phyloP scores from a whole-genome alignment of 495 filamentous ascomycete species.

The Pyrenula aspistea region DNA sequence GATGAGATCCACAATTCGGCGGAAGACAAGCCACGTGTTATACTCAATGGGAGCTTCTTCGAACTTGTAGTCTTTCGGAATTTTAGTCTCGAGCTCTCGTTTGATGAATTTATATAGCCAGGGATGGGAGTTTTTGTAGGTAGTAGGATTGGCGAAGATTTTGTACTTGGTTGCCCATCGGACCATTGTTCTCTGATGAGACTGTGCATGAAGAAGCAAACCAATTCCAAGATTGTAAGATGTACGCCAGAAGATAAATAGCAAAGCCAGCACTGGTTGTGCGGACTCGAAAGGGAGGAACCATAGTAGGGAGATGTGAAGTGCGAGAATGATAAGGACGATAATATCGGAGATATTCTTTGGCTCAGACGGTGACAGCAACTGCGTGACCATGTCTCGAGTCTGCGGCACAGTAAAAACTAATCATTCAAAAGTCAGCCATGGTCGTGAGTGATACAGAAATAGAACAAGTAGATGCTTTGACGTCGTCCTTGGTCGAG shows the following conservation, averaged over 20 bases:
- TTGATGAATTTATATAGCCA: slow-evolving; percentile 73
- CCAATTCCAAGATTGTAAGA: slow-evolving; percentile 93
- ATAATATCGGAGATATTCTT: slow-evolving; percentile 82
- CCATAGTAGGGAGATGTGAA: slow-evolving; percentile 62
- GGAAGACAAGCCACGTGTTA: slow-evolving; percentile 96
- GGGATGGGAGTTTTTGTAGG: slow-evolving; percentile 69
- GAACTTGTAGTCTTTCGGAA: slow-evolving; percentile 86
- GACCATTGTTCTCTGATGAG: slow-evolving; percentile 72
- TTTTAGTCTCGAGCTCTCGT: slow-evolving; percentile 83
- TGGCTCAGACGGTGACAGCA: slow-evolving; percentile 86
- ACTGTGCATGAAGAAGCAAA: slow-evolving; percentile 78
- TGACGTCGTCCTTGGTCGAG: no score
- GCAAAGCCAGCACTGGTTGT: slow-evolving; percentile 60
- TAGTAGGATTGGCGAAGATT: slow-evolving; percentile 75
- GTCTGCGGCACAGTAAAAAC: slow-evolving; percentile 94
- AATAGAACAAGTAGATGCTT: no score
- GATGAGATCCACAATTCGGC: slow-evolving; percentile 87
- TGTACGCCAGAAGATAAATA: slow-evolving; percentile 86
- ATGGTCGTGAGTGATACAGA: no score
- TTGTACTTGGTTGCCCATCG: slow-evolving; percentile 76
- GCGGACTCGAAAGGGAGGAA: slow-evolving; percentile 52
- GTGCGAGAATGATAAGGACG: slow-evolving; percentile 68
- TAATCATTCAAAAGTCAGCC: slow-evolving; percentile 18
- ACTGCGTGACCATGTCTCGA: slow-evolving; percentile 97
- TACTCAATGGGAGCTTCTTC: slow-evolving; percentile 90